phyloP scores from a whole-genome alignment of 2,329 filamentous ascomycete genomes.

The Alternaria burnsii region DNA sequence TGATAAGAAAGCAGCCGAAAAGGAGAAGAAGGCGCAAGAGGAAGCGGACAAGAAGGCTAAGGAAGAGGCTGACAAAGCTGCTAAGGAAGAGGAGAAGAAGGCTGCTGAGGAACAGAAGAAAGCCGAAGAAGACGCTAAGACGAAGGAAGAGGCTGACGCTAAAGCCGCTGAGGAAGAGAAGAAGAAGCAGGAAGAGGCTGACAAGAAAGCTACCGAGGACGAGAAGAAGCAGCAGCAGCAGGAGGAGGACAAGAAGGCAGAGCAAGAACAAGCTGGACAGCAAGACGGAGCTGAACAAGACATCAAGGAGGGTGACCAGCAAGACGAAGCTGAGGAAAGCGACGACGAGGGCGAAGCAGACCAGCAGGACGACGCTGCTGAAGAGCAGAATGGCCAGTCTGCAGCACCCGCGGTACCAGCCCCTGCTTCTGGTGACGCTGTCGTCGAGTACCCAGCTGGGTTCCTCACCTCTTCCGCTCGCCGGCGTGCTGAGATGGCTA shows the following conservation, averaged over 20 bases:
- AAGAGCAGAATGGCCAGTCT: constrained; percentile 5
- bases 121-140: not conserved
- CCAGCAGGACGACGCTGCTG: constrained; percentile 3
- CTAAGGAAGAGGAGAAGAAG: not conserved
- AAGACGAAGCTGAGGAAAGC: not conserved
- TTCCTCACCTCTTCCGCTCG: constrained; percentile 15
- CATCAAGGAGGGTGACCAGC: not conserved
- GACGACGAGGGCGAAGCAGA: constrained; percentile 6
- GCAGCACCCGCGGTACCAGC: not conserved
- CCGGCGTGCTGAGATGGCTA: not conserved
- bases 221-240: constrained; percentile 12
- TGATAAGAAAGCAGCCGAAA: not conserved
- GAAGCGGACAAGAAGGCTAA: not conserved
- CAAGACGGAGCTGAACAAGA: constrained; percentile 5
- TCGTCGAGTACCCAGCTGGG: constrained; percentile 15
- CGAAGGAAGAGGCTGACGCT: constrained; percentile 1
- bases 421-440: constrained; percentile 2
- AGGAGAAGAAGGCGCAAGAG: not conserved
- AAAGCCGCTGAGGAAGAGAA: not conserved
- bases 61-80: not conserved
- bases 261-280: constrained; percentile 3
- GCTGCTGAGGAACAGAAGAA: constrained; percentile 2
- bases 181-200: not conserved
- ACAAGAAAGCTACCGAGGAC: constrained; percentile 8
- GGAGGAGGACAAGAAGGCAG: constrained; percentile 5